These are phyloP conservation scores for Aureobasidium sp. DNA, from an alignment of 2,329 filamentous ascomycete species.

Conservation along the genomic window DNA sequence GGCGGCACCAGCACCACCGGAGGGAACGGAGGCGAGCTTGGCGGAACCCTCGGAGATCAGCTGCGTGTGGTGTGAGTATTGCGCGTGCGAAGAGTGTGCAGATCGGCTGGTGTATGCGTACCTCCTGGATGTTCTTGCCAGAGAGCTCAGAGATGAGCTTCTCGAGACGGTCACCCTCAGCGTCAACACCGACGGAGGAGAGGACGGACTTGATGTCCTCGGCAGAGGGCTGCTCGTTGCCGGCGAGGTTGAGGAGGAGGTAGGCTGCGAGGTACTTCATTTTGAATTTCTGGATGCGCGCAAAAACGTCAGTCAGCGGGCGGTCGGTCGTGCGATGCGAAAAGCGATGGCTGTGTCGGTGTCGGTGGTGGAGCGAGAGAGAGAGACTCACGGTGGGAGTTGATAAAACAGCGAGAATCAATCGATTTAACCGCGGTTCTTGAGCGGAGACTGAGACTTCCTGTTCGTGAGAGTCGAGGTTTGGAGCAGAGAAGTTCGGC, in stretches of 20 bases:
- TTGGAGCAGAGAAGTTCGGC: neutral
- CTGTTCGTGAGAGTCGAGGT: conserved; percentile 46
- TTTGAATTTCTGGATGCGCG: conserved; percentile 43
- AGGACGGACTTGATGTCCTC: conserved; percentile 82
- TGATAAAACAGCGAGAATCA: conserved; percentile 76
- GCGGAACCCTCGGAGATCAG: conserved; percentile 79
- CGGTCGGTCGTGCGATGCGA: neutral
- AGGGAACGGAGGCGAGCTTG: conserved; percentile 97
- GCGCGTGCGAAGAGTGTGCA: neutral
- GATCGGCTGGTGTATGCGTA: conserved; percentile 44
- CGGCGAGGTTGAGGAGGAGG: conserved; percentile 90
- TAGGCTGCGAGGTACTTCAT: conserved; percentile 99
- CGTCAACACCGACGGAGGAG: conserved; percentile 88
- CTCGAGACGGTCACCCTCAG: conserved; percentile 75
- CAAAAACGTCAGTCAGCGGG: neutral
- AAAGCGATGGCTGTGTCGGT: neutral
- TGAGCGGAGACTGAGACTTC: conserved; percentile 98
- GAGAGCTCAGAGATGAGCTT: conserved; percentile 84
- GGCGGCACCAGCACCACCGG: conserved; percentile 72
- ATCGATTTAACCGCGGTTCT: conserved; percentile 97
- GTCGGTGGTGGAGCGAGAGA: neutral
- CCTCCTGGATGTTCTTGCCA: conserved; percentile 88
- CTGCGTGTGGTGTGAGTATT: conserved; percentile 41
- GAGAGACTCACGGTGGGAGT: conserved; percentile 18
- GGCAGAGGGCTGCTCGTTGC: conserved; percentile 82